Percentiles rank a stretch among this genome's conserved stretches.
Conservation (phyloP, 495 filamentous ascomycete species). For the Neurospora intermedia region DNA sequence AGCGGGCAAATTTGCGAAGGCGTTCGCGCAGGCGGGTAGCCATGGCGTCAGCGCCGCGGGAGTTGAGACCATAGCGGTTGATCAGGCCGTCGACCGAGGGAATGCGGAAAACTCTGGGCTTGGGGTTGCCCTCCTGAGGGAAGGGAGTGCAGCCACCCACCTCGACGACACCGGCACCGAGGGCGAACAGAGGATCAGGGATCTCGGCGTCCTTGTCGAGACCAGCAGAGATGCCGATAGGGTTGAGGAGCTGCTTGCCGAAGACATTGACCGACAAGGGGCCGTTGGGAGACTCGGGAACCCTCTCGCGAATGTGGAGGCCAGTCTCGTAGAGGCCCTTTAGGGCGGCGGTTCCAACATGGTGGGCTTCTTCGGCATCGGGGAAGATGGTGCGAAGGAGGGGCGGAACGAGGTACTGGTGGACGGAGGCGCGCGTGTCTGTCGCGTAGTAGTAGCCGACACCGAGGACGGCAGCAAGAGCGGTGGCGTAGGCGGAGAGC, state of each 20-base stretch:
- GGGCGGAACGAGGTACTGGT: conserved; percentile 70
- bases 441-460: conserved; percentile 66
- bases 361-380: conserved; percentile 88
- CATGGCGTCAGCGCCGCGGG: conserved; percentile 76
- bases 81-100: conserved; percentile 73
- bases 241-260: conserved; percentile 66
- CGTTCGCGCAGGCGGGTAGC: conserved; percentile 68
- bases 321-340: conserved; percentile 56
- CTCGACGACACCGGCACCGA: conserved; percentile 77
- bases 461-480: conserved; percentile 29
- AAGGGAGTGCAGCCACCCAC: conserved; percentile 81
- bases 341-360: conserved; percentile 57
- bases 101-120: conserved; percentile 79
- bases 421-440: conserved; percentile 79
- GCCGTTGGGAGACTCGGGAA: conserved; percentile 9
- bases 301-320: conserved; percentile 65
- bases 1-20: conserved; percentile 63
- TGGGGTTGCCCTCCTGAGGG: conserved; percentile 77
- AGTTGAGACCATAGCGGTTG: conserved; percentile 94
- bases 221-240: conserved; percentile 84
- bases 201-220: conserved; percentile 91
- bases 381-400: conserved; percentile 58
- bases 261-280: conserved; percentile 52
- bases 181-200: conserved; percentile 66
- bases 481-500: conserved; percentile 45